A percentile compares a stretch with the other conserved stretches of the same genome.
Evolutionary conservation across 306 rosid genomes (phyloP).

Genomic region (Cucurbita ficifolia): DNA sequence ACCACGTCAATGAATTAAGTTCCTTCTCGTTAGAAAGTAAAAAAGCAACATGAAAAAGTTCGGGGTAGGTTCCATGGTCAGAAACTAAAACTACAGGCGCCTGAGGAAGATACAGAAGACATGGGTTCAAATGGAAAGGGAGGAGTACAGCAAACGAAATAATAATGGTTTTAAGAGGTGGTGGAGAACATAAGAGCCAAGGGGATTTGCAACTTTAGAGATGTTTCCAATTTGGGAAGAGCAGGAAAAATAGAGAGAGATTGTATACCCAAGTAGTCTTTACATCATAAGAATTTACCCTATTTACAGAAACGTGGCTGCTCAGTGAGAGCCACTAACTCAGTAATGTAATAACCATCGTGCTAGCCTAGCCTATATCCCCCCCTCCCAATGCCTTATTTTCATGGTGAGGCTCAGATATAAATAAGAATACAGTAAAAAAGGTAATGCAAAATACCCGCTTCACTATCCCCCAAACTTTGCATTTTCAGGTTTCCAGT

Average conservation of each 20-base stretch:
- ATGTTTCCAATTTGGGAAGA: not conserved
- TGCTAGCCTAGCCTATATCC: not conserved
- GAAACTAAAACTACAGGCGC: not conserved
- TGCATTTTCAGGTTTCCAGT: constrained; percentile 6
- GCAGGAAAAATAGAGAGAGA: not conserved
- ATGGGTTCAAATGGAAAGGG: not conserved
- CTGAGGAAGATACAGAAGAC: not conserved
- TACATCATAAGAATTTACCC: not conserved
- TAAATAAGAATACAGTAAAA: constrained; percentile 9
- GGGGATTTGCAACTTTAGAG: not conserved
- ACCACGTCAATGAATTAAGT: too few relatives aligned
- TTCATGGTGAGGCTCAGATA: constrained; percentile 8
- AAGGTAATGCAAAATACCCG: constrained; percentile 1
- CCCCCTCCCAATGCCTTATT: constrained; percentile 9
- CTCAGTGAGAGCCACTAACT: constrained; percentile 3
- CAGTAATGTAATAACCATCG: constrained; percentile 3
- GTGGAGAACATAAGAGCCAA: too few relatives aligned
- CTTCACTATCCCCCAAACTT: constrained; percentile 8
- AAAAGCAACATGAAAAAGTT: too few relatives aligned
- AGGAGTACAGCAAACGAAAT: not conserved
- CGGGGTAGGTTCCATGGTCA: not conserved
- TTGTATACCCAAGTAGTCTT: not conserved
- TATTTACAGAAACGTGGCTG: constrained; percentile 10
- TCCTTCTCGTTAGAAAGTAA: not conserved
- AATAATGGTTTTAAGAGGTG: not conserved